Percentiles rank a stretch among this genome's conserved stretches.
Conservation (phyloP, 23 red algal species). For the Gracilaria gracilis region DNA sequence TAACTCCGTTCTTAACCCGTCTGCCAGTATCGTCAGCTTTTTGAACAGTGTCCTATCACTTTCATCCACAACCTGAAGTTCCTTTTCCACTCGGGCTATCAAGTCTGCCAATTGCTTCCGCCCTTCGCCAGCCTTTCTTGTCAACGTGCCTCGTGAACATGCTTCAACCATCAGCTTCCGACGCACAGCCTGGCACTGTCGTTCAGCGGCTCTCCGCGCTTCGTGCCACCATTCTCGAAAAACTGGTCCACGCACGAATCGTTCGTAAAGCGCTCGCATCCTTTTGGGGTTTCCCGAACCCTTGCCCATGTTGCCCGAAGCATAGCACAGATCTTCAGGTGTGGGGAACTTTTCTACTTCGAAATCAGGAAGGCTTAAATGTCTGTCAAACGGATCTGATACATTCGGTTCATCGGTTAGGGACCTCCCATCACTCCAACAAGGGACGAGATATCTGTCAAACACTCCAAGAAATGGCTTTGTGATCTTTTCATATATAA, state of each 20-base stretch:
- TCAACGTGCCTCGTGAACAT: slow-evolving; percentile 12
- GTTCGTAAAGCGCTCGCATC: slow-evolving; percentile 29
- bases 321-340: slow-evolving; percentile 22
- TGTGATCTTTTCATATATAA: slow-evolving; percentile 36
- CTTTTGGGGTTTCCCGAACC: slow-evolving; percentile 25
- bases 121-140: neutral
- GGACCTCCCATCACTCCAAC: slow-evolving; percentile 33
- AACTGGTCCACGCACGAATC: slow-evolving; percentile 47
- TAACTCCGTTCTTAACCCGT: neutral
- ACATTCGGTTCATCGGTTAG: slow-evolving; percentile 47
- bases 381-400: slow-evolving; percentile 53
- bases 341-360: slow-evolving; percentile 41
- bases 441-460: slow-evolving; percentile 42
- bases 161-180: slow-evolving; percentile 33
- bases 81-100: slow-evolving; percentile 8
- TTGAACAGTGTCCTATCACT: neutral
- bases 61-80: slow-evolving; percentile 4
- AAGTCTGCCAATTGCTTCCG: neutral
- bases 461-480: slow-evolving; percentile 49
- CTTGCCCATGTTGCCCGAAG: neutral
- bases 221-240: slow-evolving; percentile 59
- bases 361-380: slow-evolving; percentile 26
- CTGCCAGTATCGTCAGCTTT: neutral
- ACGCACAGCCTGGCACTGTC: slow-evolving; percentile 45
- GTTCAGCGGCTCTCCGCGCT: slow-evolving; percentile 33